Evolutionary conservation across 352 stramenopile species (phyloP).

Genomic region (Globisporangium barbulae): DNA sequence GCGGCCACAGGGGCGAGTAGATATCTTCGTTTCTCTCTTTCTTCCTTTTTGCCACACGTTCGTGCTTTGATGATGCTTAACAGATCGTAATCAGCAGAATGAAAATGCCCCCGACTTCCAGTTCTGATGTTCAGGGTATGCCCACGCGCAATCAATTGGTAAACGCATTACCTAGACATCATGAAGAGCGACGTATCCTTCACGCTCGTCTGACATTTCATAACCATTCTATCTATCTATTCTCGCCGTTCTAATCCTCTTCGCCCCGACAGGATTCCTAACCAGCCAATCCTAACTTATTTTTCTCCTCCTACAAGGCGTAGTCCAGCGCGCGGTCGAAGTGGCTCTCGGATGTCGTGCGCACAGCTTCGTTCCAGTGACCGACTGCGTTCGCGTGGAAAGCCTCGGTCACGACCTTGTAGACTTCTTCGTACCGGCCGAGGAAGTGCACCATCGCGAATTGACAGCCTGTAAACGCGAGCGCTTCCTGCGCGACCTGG

Average conservation of each 20-base stretch:
- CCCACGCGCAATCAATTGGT: not conserved
- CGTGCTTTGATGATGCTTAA: conserved; percentile 1
- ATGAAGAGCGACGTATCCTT: not conserved
- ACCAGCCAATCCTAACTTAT: conserved; percentile 1
- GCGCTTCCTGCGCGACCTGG: conserved; percentile 73
- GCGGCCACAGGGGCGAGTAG: conserved; percentile 54
- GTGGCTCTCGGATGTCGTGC: conserved; percentile 55
- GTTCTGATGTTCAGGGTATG: not conserved
- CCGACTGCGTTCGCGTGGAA: conserved; percentile 55
- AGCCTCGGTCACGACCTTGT: conserved; percentile 54
- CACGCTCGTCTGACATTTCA: conserved; percentile 2
- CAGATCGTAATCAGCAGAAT: not conserved
- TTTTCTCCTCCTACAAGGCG: conserved; percentile 24
- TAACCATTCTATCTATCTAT: conserved; percentile 3
- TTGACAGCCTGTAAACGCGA: conserved; percentile 81
- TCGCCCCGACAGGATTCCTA: not conserved
- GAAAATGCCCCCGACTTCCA: not conserved
- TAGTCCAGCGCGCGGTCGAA: conserved; percentile 82
- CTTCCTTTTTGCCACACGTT: not conserved
- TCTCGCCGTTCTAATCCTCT: not conserved
- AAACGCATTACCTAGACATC: not conserved
- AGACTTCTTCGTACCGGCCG: conserved; percentile 57
- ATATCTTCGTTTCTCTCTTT: not conserved
- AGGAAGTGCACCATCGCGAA: conserved; percentile 80
- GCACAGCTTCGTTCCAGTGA: conserved; percentile 77